Percentiles rank a stretch among this genome's conserved stretches.
These are phyloP conservation scores for Camillea tinctor DNA, from an alignment of 2,329 filamentous ascomycete species.

Conservation along the genomic window DNA sequence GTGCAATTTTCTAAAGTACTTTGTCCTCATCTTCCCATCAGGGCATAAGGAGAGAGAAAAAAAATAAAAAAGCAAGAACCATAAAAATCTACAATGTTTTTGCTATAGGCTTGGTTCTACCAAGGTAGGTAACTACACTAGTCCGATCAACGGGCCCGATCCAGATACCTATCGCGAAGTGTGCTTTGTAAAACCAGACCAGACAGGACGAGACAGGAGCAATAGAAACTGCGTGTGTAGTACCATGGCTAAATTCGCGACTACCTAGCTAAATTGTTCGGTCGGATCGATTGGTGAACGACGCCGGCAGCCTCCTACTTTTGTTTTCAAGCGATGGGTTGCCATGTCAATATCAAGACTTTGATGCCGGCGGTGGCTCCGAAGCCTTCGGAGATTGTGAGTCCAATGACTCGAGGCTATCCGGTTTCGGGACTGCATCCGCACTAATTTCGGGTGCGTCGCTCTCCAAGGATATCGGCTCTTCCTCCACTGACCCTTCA, in stretches of 20 bases:
- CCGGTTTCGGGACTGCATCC: conserved; percentile 23
- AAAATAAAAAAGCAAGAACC: no score
- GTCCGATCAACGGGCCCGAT: no score
- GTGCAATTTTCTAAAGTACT: no score
- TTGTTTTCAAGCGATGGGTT: conserved; percentile 2
- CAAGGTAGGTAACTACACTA: no score
- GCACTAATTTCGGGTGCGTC: conserved; percentile 30
- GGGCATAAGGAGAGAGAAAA: no score
- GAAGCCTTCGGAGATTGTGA: conserved; percentile 14
- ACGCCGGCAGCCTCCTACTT: neutral
- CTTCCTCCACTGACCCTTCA: conserved; percentile 52
- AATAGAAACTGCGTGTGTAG: conserved; percentile 7
- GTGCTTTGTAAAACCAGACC: no score
- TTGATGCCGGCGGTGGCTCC: conserved; percentile 8
- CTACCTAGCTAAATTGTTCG: conserved; percentile 3
- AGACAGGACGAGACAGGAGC: no score
- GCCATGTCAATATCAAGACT: neutral
- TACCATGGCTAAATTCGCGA: conserved; percentile 2
- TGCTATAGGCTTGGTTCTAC: no score
- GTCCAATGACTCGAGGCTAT: conserved; percentile 13
- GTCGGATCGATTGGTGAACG: neutral
- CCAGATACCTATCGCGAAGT: no score
- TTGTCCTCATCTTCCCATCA: no score
- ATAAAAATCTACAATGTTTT: no score
- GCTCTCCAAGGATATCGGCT: conserved; percentile 39